Evolutionary conservation across 2,329 filamentous ascomycete genomes (phyloP), one percentile per base, ranked within the genome.

Genomic region (Nemania sp.): DNA sequence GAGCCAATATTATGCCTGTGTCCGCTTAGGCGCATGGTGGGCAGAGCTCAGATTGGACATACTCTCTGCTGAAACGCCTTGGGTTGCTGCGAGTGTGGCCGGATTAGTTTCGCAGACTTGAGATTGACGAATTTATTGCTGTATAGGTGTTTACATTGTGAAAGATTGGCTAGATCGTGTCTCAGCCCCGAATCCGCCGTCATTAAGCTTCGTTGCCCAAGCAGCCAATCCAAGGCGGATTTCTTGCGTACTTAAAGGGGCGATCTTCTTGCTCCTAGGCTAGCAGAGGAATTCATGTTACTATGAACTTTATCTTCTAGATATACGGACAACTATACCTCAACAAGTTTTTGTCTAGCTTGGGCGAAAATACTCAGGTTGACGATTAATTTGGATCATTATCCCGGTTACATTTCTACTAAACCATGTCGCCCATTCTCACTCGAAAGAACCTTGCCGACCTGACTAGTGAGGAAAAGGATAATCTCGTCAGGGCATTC

Each of bases 401-500:
- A 35, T 35, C 7, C 2, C n/a, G n/a, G n/a, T n/a, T 35, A 35
- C 6, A 35, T 35, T 35, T 2, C 7, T 35, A 35, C 11, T 11
- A 35, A 35, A 11, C 11, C 32, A 35, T 35, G 32, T 7, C 32
- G 11, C 6, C 32, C 7, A 35, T 11, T 35, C 32, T 35, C 32
- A 35, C 32, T 32, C 57, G 64, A 41, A 66, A 66, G 57, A 66
- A 66, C 24, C 41, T 66, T 1, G 43, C 24, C 10, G 18, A 18
- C 20, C 58, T 66, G 24, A 35, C 1, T 8, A 57, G 26, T n/a
- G 32, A 51, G 43, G 64, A 62, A 32, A 62, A n/a, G 5, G 52
- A 66, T 18, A 52, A 66, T 22, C 51, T 66, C 11, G 63, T 66
- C 41, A 43, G n/a, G 18, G 64, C 64, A 22, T 66, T 66, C 29